Percentiles rank a stretch among this genome's conserved stretches.
Conservation (phyloP, 305 asterid species). For the Fraxinus nigra region DNA sequence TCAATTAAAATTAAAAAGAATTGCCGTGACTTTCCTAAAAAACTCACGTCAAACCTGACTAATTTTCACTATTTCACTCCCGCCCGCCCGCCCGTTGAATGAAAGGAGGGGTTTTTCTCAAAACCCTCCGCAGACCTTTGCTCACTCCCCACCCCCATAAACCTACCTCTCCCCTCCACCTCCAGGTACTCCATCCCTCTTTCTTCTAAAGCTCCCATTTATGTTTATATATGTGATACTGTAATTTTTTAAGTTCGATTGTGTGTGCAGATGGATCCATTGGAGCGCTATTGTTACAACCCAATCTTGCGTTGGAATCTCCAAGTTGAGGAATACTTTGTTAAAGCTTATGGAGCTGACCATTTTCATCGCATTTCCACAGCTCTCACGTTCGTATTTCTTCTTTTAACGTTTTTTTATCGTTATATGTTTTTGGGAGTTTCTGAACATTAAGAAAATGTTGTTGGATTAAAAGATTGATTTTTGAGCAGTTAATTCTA, state of each 20-base stretch:
- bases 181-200: slow-evolving; percentile 17
- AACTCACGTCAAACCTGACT: background rate
- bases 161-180: slow-evolving; percentile 11
- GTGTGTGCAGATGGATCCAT: slow-evolving; percentile 59
- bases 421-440: background rate
- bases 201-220: background rate
- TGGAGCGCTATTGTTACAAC: slow-evolving; percentile 64
- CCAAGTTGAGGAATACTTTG: slow-evolving; percentile 64
- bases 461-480: background rate
- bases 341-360: slow-evolving; percentile 71
- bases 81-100: slow-evolving; percentile 23
- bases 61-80: background rate
- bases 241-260: background rate
- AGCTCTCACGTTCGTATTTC: slow-evolving; percentile 56
- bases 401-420: background rate
- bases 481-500: background rate
- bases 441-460: background rate
- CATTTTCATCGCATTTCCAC: slow-evolving; percentile 67
- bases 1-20: too few relatives aligned
- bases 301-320: slow-evolving; percentile 74
- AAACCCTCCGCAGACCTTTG: slow-evolving; percentile 40
- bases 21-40: too few relatives aligned
- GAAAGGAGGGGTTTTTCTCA: slow-evolving; percentile 42
- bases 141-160: slow-evolving; percentile 26
- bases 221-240: background rate